phyloP scores from a whole-genome alignment of 2,329 filamentous ascomycete species.

The Sarocladiaceae sp. region DNA sequence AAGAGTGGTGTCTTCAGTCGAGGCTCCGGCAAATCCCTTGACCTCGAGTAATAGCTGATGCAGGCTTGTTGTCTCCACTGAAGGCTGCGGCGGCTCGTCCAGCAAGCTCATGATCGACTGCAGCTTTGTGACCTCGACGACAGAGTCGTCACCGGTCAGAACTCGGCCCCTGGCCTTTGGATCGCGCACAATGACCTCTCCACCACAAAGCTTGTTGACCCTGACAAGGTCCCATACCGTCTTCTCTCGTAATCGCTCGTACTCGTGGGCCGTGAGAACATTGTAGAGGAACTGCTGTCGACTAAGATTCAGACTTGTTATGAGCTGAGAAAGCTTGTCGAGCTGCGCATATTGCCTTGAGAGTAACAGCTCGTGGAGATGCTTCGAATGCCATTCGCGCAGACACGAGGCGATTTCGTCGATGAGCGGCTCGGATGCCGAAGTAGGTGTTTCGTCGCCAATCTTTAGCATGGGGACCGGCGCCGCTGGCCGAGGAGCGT shows the following conservation, averaged over 20 bases:
- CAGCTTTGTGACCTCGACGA: conserved; percentile 81
- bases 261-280: conserved; percentile 82
- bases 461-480: conserved; percentile 97
- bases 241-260: conserved; percentile 72
- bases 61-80: conserved; percentile 62
- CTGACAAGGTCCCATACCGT: conserved; percentile 93
- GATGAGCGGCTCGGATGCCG: conserved; percentile 79
- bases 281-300: conserved; percentile 89
- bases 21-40: conserved; percentile 71
- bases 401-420: conserved; percentile 97
- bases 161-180: conserved; percentile 76
- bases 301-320: conserved; percentile 76
- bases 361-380: conserved; percentile 85
- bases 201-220: conserved; percentile 89
- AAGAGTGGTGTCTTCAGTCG: conserved; percentile 68
- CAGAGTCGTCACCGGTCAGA: conserved; percentile 85
- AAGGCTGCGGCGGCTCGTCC: conserved; percentile 67
- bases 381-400: conserved; percentile 96
- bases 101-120: conserved; percentile 96
- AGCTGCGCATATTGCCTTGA: conserved; percentile 74
- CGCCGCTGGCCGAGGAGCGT: conserved; percentile 71
- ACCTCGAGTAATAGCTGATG: conserved; percentile 82
- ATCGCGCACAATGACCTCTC: conserved; percentile 91
- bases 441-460: conserved; percentile 92
- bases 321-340: conserved; percentile 73